These are phyloP conservation scores for Neonectria coccinea DNA, from an alignment of 2,329 filamentous ascomycete species.

Conservation along the genomic window DNA sequence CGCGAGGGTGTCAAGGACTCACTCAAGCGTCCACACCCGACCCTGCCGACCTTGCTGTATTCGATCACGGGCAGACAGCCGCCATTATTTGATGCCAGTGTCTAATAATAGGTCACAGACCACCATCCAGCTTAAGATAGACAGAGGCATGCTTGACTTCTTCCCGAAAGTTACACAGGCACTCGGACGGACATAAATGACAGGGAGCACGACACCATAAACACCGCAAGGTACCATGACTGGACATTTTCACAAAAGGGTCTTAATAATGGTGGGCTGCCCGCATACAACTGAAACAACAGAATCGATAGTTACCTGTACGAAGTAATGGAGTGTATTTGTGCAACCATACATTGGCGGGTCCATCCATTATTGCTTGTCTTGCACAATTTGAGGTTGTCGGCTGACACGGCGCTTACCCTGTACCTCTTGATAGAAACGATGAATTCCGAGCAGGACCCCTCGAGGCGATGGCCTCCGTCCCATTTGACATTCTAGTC, in stretches of 20 bases:
- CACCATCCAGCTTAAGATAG: not conserved
- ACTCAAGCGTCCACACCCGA: no score
- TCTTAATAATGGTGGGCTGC: not conserved
- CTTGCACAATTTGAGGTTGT: not conserved
- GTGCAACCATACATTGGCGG: not conserved
- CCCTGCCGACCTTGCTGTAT: not conserved
- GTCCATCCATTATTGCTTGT: not conserved
- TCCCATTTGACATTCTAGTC: no score
- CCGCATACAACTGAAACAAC: conserved; percentile 1
- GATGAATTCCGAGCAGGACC: no score
- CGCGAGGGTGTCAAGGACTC: conserved; percentile 7
- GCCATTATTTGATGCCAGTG: not conserved
- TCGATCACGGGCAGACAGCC: no score
- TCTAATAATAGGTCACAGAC: not conserved
- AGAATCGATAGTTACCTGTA: conserved; percentile 12
- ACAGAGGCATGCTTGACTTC: not conserved
- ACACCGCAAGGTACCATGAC: no score
- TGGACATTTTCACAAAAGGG: no score
- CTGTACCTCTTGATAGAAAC: not conserved
- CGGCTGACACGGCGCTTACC: not conserved
- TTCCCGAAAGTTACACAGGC: not conserved
- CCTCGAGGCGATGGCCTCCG: no score
- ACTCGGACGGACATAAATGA: not conserved
- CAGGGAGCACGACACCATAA: no score
- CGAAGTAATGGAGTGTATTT: not conserved